Evolutionary conservation across 768 basidiomycete species (phyloP).

Genomic region (Panaeolus cyanescens): DNA sequence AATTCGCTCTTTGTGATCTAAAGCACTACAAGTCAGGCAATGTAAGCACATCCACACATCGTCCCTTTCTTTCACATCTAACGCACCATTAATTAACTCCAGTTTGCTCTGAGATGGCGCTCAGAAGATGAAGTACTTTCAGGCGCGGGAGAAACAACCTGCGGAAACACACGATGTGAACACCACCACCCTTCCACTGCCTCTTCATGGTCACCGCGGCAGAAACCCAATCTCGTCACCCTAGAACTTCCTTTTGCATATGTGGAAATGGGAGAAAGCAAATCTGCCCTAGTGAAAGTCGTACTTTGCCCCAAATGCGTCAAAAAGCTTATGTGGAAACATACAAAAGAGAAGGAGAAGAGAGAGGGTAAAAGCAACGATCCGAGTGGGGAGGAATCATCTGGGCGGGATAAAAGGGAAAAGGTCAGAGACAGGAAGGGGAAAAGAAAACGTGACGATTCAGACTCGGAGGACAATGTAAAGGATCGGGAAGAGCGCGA

Average conservation of each 20-base stretch:
- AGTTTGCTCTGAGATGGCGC: slow-evolving; percentile 94
- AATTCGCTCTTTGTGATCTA: slow-evolving; percentile 89
- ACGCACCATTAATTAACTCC: slow-evolving; percentile 1
- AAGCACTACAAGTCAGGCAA: slow-evolving; percentile 96
- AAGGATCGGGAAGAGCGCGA: not conserved
- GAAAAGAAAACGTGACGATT: not conserved
- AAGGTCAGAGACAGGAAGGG: not conserved
- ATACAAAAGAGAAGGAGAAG: slow-evolving; percentile 58
- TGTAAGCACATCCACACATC: slow-evolving; percentile 42
- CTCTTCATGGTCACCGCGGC: not conserved
- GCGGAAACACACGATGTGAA: slow-evolving; percentile 85
- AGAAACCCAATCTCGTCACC: slow-evolving; percentile 35
- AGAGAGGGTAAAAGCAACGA: not conserved
- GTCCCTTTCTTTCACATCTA: not conserved
- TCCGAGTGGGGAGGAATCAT: not conserved
- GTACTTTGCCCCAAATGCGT: slow-evolving; percentile 80
- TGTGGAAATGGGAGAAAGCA: slow-evolving; percentile 71
- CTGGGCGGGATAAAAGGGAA: not conserved
- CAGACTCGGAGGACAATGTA: not conserved
- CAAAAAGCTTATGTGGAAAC: slow-evolving; percentile 87
- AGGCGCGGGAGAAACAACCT: slow-evolving; percentile 84
- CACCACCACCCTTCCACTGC: slow-evolving; percentile 46
- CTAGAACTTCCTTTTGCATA: slow-evolving; percentile 93
- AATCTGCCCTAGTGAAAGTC: slow-evolving; percentile 88
- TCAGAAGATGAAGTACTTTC: slow-evolving; percentile 89